phyloP scores from a whole-genome alignment of 495 filamentous ascomycete genomes.

The Penicillium steckii region DNA sequence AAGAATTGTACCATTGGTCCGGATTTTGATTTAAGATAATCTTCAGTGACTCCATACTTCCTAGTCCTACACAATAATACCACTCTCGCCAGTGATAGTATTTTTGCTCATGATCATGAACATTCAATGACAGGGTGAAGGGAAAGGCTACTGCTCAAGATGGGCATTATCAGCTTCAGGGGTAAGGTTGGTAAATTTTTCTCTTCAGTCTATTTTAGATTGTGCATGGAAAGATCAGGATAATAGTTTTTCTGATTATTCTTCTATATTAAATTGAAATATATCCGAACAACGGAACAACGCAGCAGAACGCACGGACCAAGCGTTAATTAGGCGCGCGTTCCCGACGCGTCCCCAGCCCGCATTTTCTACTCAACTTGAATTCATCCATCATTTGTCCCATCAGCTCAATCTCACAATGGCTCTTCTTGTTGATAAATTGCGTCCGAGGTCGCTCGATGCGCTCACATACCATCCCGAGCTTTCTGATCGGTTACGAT shows the following conservation, averaged over 20 bases:
- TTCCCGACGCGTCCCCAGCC: constrained; percentile 37
- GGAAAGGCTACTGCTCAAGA: too few relatives aligned
- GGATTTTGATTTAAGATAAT: too few relatives aligned
- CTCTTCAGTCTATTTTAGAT: too few relatives aligned
- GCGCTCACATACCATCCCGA: constrained; percentile 84
- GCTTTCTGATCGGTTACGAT: constrained; percentile 81
- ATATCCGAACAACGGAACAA: too few relatives aligned
- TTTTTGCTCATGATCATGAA: background rate
- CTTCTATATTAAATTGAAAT: too few relatives aligned
- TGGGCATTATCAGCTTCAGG: too few relatives aligned
- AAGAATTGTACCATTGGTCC: background rate
- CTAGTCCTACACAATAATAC: background rate
- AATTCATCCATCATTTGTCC: background rate
- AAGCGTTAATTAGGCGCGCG: constrained; percentile 42
- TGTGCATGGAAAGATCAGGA: too few relatives aligned
- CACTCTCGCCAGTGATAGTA: background rate
- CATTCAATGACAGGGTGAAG: background rate
- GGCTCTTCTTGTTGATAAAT: constrained; percentile 90
- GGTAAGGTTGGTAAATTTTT: too few relatives aligned
- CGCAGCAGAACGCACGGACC: constrained; percentile 34
- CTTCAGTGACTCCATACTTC: too few relatives aligned
- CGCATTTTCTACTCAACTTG: constrained; percentile 15
- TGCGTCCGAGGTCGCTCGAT: constrained; percentile 87
- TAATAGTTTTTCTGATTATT: too few relatives aligned
- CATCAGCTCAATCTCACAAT: constrained; percentile 32